phyloP scores from a whole-genome alignment of 768 basidiomycete species.

The Kwoniella newhampshirensis region DNA sequence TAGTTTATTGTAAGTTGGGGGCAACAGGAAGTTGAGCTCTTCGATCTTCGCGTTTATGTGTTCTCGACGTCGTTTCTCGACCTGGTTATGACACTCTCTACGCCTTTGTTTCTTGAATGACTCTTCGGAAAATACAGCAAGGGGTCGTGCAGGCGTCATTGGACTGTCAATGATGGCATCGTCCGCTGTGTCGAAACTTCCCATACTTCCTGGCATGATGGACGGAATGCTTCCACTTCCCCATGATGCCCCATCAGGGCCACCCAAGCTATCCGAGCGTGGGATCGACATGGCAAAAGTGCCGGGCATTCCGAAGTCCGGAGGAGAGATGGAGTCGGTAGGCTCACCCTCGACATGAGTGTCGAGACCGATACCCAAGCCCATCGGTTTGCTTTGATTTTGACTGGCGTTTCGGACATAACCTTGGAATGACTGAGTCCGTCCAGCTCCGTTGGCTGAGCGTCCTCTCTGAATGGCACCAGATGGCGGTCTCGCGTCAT shows the following conservation, averaged over 20 bases:
- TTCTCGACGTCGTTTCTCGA: constrained; percentile 43
- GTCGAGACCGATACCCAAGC: constrained; percentile 30
- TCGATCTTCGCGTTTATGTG: constrained; percentile 48
- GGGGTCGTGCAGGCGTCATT: constrained; percentile 27
- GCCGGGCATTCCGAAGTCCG: constrained; percentile 14
- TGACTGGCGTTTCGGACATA: constrained; percentile 17
- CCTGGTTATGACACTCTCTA: constrained; percentile 46
- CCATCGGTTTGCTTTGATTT: constrained; percentile 19
- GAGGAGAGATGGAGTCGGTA: constrained; percentile 26
- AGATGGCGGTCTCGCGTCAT: constrained; percentile 25
- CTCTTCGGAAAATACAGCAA: constrained; percentile 21
- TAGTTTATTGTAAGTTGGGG: constrained; percentile 24
- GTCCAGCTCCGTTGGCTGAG: constrained; percentile 7
- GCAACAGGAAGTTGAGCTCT: constrained; percentile 33
- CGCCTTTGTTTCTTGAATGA: constrained; percentile 35
- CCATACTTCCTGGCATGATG: constrained; percentile 27
- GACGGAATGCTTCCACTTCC: constrained; percentile 23
- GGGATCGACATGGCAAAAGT: constrained; percentile 25
- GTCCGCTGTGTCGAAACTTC: constrained; percentile 24
- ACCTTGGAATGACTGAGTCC: constrained; percentile 16
- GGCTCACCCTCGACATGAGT: constrained; percentile 34
- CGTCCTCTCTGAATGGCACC: constrained; percentile 22
- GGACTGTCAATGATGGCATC: constrained; percentile 37
- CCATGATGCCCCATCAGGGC: constrained; percentile 6
- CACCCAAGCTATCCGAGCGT: constrained; percentile 1